Evolutionary conservation across 2,329 filamentous ascomycete genomes (phyloP).

Genomic region (Lecanosticta acicola): DNA sequence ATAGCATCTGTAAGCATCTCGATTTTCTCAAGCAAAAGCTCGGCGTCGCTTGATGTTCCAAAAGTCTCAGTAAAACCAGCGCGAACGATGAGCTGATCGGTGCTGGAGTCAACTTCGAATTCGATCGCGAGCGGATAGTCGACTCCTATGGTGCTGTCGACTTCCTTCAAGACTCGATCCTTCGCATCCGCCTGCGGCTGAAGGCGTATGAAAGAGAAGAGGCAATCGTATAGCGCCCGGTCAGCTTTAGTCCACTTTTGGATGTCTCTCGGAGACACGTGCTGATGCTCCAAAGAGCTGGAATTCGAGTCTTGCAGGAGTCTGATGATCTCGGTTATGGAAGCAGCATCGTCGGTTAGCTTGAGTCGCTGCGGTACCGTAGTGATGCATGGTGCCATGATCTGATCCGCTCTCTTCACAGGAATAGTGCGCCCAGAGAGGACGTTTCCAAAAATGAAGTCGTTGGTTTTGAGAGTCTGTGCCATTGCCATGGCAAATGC

Average conservation of each 20-base stretch:
- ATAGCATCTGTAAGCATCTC: conserved; percentile 11
- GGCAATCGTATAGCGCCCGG: conserved; percentile 12
- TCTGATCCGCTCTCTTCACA: conserved; percentile 8
- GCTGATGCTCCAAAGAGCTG: conserved; percentile 9
- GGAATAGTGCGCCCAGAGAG: conserved; percentile 11
- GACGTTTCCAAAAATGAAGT: conserved; percentile 16
- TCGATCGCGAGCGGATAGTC: conserved; percentile 15
- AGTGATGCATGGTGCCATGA: conserved; percentile 16
- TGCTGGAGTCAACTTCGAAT: conserved; percentile 7
- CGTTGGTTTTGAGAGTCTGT: conserved; percentile 6
- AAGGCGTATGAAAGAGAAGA: conserved; percentile 13
- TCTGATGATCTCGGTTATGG: not conserved
- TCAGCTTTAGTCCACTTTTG: conserved; percentile 11
- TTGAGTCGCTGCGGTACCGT: conserved; percentile 11
- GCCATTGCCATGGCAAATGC: conserved; percentile 11
- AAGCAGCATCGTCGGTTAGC: conserved; percentile 2
- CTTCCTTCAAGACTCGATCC: conserved; percentile 4
- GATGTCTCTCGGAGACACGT: conserved; percentile 11
- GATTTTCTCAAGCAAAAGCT: conserved; percentile 8
- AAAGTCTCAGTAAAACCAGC: conserved; percentile 8
- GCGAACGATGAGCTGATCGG: conserved; percentile 10
- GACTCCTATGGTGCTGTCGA: conserved; percentile 7
- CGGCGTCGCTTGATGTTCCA: conserved; percentile 1
- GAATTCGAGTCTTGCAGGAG: conserved; percentile 11
- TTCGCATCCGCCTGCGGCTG: not conserved